Evolutionary conservation across 352 stramenopile species (phyloP), one percentile per base, ranked within the genome.

Genomic region (Phytophthora quininea): DNA sequence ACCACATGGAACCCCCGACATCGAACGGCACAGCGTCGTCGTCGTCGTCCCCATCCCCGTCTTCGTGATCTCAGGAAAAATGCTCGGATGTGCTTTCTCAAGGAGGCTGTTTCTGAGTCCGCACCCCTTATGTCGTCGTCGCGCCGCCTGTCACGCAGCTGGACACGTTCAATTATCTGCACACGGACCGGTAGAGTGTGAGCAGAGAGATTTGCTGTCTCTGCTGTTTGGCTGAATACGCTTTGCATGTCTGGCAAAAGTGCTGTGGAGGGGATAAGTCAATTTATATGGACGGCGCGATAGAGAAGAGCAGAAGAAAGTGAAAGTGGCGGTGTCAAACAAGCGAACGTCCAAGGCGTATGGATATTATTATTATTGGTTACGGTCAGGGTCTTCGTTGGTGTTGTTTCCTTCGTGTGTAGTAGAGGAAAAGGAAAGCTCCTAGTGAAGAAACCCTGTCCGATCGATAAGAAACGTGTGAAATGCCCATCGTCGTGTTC

Each of bases 1-100:
- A 86, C 62, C 84, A 91, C 70, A 91, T 88, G 60, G 73, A 83
- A 42, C 76, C 77, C 32, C 37, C 70, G 10, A 74, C 63, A 5
- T 69, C 69, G 46, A 74, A 76, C 64, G 69, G 62, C 43, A 71
- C 74, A 43, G 55, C 56, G 32, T 63, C 73, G 35, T 74, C 59
- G 49, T 77, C 74, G 30, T 74, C 59, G 49, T 77, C 71, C 43
- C 71, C 74, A 35, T 24, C 19, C 19, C 19, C 19, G n/a, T 79
- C 67, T 7, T 74, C 67, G 47, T 81, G 66, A 81, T 42, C 38
- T 57, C 15, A 7, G 4, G 45, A n/a, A 32, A 27, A 61, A 30
- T 53, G 51, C 56, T 71, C 32, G 47, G 4, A 9, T 35, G 47
- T 29, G 54, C 19, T 9, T 65, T 15, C 29, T 38, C 47, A 45